Evolutionary conservation across 805 yeast species (phyloP).

Genomic region (Saturnispora besseyi): DNA sequence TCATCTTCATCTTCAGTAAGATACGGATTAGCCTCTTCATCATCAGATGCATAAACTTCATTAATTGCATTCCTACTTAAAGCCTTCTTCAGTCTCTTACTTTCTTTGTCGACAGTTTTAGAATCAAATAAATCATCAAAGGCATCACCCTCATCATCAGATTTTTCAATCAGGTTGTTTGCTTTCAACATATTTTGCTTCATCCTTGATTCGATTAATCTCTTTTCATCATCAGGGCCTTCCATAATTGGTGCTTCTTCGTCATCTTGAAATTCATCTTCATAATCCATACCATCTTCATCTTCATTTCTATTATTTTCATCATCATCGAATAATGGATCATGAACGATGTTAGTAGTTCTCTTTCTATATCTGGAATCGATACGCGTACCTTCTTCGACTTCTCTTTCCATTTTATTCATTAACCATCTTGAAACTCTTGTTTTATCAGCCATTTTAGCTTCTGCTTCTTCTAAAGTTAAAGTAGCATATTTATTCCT

Average conservation of each 20-base stretch:
- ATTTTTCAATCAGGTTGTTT: conserved; percentile 55
- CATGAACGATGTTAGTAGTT: conserved; percentile 32
- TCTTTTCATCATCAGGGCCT: conserved; percentile 91
- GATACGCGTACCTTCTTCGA: conserved; percentile 43
- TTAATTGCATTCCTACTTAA: conserved; percentile 78
- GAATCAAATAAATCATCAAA: conserved; percentile 61
- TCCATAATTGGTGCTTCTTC: conserved; percentile 98
- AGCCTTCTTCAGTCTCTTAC: conserved; percentile 75
- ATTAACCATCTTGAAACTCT: conserved; percentile 89
- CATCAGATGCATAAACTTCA: conserved; percentile 82
- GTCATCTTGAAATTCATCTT: conserved; percentile 96
- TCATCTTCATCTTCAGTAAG: conserved; percentile 58
- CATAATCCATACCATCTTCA: conserved; percentile 80
- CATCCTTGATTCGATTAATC: conserved; percentile 75
- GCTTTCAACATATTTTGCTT: conserved; percentile 81
- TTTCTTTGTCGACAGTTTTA: conserved; percentile 81
- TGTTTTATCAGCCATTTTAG: conserved; percentile 70
- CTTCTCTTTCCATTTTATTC: conserved; percentile 72
- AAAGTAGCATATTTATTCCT: conserved; percentile 89
- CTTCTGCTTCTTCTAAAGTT: conserved; percentile 89
- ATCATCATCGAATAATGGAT: conserved; percentile 20
- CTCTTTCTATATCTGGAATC: conserved; percentile 41
- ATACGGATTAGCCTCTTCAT: conserved; percentile 66
- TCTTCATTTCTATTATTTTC: conserved; percentile 55
- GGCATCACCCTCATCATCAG: conserved; percentile 53